Base-by-base conservation (phyloP, 441 rosid species). In the Erodium chrysanthum region DNA sequence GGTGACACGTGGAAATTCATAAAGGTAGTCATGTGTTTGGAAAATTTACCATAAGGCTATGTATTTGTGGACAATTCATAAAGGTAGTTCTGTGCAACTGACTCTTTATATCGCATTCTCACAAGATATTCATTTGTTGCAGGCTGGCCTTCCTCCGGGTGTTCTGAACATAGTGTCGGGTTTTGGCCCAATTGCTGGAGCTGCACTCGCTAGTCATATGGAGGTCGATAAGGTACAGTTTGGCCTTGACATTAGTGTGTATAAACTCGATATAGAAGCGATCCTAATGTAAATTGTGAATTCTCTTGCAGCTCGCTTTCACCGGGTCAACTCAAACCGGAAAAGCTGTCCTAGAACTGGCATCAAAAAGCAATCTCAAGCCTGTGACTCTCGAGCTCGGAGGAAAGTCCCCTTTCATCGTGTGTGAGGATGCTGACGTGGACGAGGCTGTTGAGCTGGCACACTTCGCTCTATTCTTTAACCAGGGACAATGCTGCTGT, bases 131-230 rank as follows among this genome's bases (percentile, higher is more conserved):
- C 61, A 6, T 72, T 67, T 65, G 17, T 50, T 66, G 67, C 79
- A 87, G 98, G 97, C 97, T 20, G 97, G 96, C 69, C 95, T 90
- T 71, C 98, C 98, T 70, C 88, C 91, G 0, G 97, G 98, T 64
- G 98, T 93, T 80, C 40, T 93, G 78, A 93, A 91, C 54, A 69
- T 93, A 11, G 86, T 93, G 74, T 91, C 98, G 64, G 96, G 96
- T 42, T 91, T 66, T 20, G 96, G 98, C 77, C 80, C 86, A n/a
- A 89, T 90, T 7, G 96, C 95, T 0, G 97, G 98, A 75, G 88
- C 96, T 23, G 72, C 98, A 65, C 92, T 93, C 14, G 96, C 93
- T 0, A 83, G 92, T 76, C 97, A 93, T 75, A 86, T 88, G 92
- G 91, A 89, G 75, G 98, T 93, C n/a, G 98, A 93, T 79, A 91